phyloP scores from a whole-genome alignment of 2,329 filamentous ascomycete species.

The Colletotrichum theobromicola region DNA sequence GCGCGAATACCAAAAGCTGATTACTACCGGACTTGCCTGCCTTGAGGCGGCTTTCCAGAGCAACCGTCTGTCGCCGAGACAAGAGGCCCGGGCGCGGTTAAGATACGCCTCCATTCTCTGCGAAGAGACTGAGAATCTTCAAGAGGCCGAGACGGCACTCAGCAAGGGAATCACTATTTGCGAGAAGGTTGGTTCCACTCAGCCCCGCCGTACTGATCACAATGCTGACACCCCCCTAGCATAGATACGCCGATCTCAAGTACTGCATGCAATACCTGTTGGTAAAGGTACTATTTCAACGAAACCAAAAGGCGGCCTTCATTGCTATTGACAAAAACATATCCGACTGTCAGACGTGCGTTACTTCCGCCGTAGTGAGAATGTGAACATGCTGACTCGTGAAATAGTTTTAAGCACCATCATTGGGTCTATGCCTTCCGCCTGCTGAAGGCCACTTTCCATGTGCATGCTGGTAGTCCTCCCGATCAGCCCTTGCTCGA shows the following conservation, averaged over 20 bases:
- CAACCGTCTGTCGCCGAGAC: conserved; percentile 63
- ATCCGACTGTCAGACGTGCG: conserved; percentile 69
- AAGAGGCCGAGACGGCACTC: conserved; percentile 74
- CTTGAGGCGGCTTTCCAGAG: conserved; percentile 72
- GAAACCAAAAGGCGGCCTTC: conserved; percentile 74
- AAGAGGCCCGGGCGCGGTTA: conserved; percentile 72
- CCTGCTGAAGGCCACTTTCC: conserved; percentile 73
- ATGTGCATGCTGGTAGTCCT: conserved; percentile 64
- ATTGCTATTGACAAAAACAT: conserved; percentile 75
- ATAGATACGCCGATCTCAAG: conserved; percentile 69
- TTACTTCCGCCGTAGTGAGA: not conserved
- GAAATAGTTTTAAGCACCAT: conserved; percentile 63
- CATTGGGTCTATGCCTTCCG: conserved; percentile 81
- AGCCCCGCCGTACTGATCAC: not conserved
- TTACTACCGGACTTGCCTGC: conserved; percentile 75
- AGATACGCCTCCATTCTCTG: conserved; percentile 74
- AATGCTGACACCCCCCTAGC: conserved; percentile 37
- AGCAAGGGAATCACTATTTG: conserved; percentile 75
- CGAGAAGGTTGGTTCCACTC: conserved; percentile 57
- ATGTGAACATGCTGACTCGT: not conserved
- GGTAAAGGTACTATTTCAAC: conserved; percentile 72
- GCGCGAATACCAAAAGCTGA: conserved; percentile 73
- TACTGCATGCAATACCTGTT: conserved; percentile 80
- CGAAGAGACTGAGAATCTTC: conserved; percentile 78
- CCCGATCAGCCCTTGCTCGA: conserved; percentile 70